These are phyloP conservation scores for Heterobasidion occidentale DNA, from an alignment of 1,284 basidiomycete genomes.

Conservation along the genomic window DNA sequence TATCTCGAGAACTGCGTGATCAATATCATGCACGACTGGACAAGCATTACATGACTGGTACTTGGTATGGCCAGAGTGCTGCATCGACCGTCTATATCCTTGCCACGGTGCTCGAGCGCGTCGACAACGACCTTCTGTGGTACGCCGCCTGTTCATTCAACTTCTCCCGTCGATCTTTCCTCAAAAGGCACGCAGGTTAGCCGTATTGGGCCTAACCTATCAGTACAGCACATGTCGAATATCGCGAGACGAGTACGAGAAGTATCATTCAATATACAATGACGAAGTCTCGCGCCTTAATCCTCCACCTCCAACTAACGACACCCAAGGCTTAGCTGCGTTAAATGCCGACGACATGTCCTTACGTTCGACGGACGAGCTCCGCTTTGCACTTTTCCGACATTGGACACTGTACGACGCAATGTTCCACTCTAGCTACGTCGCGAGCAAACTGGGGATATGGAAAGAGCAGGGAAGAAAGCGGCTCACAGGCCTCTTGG, in stretches of 20 bases:
- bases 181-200: conserved; percentile 50
- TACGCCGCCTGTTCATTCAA: conserved; percentile 23
- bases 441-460: conserved; percentile 90
- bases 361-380: conserved; percentile 76
- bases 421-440: conserved; percentile 96
- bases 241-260: conserved; percentile 82
- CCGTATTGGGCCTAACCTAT: conserved; percentile 89
- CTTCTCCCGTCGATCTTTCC: no score
- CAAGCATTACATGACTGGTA: conserved; percentile 83
- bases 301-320: conserved; percentile 37
- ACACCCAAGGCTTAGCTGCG: conserved; percentile 38
- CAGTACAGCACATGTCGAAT: conserved; percentile 89
- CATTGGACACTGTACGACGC: conserved; percentile 98
- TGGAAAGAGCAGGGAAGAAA: conserved; percentile 95
- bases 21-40: conserved; percentile 56
- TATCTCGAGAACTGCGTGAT: conserved; percentile 66
- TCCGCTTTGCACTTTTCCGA: conserved; percentile 90
- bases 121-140: conserved; percentile 94
- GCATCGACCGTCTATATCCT: conserved; percentile 88
- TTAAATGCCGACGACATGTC: conserved; percentile 74
- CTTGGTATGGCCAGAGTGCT: conserved; percentile 85
- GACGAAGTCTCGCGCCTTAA: conserved; percentile 91
- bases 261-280: conserved; percentile 67
- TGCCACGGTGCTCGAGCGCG: conserved; percentile 81
- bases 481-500: conserved; percentile 83